A percentile compares a stretch with the other conserved stretches of the same genome.
Conservation (phyloP, 176 grass and related monocot species). For the Eragrostis curvula region DNA sequence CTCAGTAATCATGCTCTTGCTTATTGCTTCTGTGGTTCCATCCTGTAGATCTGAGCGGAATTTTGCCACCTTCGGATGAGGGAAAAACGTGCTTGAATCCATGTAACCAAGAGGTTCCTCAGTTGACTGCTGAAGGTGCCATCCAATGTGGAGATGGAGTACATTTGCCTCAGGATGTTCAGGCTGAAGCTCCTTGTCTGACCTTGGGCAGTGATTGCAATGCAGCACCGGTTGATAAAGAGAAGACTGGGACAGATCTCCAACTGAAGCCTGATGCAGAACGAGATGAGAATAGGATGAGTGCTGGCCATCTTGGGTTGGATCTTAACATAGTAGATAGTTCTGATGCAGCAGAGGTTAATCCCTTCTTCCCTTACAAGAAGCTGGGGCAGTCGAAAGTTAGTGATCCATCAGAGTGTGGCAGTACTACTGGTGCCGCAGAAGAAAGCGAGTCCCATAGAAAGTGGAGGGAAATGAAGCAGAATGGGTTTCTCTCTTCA, state of each 20-base stretch:
- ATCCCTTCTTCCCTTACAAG: slow-evolving; percentile 91
- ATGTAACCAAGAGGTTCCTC: slow-evolving; percentile 35
- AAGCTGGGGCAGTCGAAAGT: slow-evolving; percentile 57
- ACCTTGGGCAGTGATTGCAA: slow-evolving; percentile 50
- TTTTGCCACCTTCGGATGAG: slow-evolving; percentile 26
- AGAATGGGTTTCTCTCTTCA: slow-evolving; percentile 96
- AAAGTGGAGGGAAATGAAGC: slow-evolving; percentile 96
- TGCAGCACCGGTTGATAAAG: slow-evolving; percentile 35
- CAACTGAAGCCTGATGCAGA: slow-evolving; percentile 39
- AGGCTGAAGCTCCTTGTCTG: slow-evolving; percentile 48
- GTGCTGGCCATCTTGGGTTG: slow-evolving; percentile 44
- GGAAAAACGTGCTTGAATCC: slow-evolving; percentile 21
- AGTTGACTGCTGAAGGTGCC: slow-evolving; percentile 26
- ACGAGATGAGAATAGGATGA: slow-evolving; percentile 26
- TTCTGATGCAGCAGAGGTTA: slow-evolving; percentile 55
- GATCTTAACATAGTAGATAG: slow-evolving; percentile 67
- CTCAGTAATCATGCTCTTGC: background rate
- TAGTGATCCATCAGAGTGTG: slow-evolving; percentile 70
- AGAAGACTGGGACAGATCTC: slow-evolving; percentile 27
- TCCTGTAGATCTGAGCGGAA: slow-evolving; percentile 40
- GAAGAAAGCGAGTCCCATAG: slow-evolving; percentile 73
- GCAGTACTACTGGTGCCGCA: slow-evolving; percentile 69
- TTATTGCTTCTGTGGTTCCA: slow-evolving; percentile 8
- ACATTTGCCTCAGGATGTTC: slow-evolving; percentile 32
- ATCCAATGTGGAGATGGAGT: slow-evolving; percentile 24